Conservation (phyloP, 306 rosid genomes). For the Lablab purpureus region DNA sequence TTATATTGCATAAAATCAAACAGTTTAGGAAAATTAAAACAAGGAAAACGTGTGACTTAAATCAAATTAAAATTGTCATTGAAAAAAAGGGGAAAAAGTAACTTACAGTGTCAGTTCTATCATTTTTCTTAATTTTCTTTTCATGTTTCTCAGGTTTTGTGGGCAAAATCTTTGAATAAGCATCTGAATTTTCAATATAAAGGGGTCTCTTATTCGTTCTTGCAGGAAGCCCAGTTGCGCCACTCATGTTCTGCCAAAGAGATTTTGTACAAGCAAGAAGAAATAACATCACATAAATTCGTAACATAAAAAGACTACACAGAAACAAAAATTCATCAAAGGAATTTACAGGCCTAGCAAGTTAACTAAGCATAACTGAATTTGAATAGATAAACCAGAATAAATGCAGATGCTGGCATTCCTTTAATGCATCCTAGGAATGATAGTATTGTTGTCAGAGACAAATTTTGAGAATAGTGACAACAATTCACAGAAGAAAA, state of each 20-base stretch:
- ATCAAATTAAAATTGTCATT: not conserved
- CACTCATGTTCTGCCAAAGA: constrained; percentile 81
- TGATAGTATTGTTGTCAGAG: not conserved
- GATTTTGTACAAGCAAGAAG: constrained; percentile 24
- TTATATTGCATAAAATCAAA: too few relatives aligned
- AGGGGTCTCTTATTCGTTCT: constrained; percentile 85
- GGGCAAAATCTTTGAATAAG: constrained; percentile 69
- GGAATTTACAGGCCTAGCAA: not conserved
- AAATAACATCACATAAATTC: constrained; percentile 26
- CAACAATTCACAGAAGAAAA: not conserved
- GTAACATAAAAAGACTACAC: not conserved
- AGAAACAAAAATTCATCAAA: constrained; percentile 14
- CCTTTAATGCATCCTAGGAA: not conserved
- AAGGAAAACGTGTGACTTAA: not conserved
- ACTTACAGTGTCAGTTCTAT: not conserved
- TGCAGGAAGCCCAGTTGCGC: constrained; percentile 89
- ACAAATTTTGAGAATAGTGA: not conserved
- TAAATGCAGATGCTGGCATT: constrained; percentile 8
- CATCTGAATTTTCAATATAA: constrained; percentile 84
- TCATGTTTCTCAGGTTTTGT: constrained; percentile 57
- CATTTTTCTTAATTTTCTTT: constrained; percentile 48
- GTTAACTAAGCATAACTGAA: not conserved
- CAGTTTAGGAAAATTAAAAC: not conserved
- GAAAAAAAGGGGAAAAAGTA: not conserved
- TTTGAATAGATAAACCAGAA: not conserved